Conservation (phyloP, 106 monocot genomes). For the Vanilla planifolia region DNA sequence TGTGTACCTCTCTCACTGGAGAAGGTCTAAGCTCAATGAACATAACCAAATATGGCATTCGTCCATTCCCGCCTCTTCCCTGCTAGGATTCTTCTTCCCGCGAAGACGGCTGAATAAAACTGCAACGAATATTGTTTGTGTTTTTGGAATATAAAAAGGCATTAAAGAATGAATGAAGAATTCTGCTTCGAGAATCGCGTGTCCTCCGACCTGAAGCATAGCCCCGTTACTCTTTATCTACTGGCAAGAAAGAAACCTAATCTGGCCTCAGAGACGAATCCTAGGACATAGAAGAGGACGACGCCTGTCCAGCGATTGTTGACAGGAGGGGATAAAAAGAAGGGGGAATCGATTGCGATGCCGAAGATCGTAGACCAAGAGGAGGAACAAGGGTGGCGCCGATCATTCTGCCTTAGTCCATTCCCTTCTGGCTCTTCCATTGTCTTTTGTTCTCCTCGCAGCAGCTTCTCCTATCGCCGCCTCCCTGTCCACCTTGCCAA, state of each 20-base stretch:
- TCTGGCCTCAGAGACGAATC: no score
- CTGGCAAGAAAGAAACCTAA: background rate
- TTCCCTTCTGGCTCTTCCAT: background rate
- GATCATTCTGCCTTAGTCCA: background rate
- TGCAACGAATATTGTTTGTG: no score
- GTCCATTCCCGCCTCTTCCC: no score
- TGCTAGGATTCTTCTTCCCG: no score
- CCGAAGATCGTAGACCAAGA: background rate
- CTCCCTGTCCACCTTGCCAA: conserved; percentile 24
- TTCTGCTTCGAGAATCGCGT: background rate
- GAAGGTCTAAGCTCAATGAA: no score
- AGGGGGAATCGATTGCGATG: background rate
- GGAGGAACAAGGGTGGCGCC: background rate
- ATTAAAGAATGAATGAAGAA: background rate
- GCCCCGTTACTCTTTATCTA: background rate
- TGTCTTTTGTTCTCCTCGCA: background rate
- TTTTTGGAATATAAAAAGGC: no score
- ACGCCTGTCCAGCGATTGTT: background rate
- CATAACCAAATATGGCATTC: no score
- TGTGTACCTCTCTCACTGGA: no score
- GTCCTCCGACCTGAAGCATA: background rate
- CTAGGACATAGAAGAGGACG: background rate
- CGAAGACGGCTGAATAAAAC: no score
- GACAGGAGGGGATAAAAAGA: background rate
- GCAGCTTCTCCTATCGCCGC: conserved; percentile 36